A percentile compares a stretch with the other conserved stretches of the same genome.
Conservation (phyloP, 345 rosid genomes). For the Hirschfeldia incana region DNA sequence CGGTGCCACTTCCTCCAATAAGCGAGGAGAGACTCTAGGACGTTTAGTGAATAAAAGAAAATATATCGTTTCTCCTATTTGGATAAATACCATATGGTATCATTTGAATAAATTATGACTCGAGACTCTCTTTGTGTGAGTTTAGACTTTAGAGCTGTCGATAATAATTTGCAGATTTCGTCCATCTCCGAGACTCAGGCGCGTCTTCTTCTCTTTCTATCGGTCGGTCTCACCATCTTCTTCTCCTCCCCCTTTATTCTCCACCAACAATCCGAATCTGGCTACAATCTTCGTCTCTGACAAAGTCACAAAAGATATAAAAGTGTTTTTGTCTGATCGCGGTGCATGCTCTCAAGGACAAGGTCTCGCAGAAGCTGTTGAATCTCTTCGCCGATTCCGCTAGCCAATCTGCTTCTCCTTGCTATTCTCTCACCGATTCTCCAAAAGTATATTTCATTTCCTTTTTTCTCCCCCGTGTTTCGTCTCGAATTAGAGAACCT, state of each 20-base stretch:
- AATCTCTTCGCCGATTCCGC: conserved; percentile 67
- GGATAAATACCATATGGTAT: no score
- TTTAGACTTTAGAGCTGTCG: no score
- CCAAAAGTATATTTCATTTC: conserved; percentile 46
- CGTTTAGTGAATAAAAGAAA: no score
- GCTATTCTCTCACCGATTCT: conserved; percentile 39
- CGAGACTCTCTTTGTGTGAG: no score
- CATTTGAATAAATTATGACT: no score
- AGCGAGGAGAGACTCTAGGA: no score
- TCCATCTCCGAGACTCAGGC: no score
- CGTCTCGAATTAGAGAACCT: background rate
- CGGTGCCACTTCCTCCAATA: no score
- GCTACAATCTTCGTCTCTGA: background rate
- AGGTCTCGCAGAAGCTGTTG: conserved; percentile 68
- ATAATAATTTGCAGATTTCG: no score
- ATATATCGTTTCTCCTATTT: no score
- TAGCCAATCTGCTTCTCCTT: conserved; percentile 28
- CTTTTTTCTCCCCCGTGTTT: background rate
- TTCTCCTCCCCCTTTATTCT: background rate
- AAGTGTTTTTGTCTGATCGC: conserved; percentile 8
- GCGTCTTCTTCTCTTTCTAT: background rate
- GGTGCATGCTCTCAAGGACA: conserved; percentile 71
- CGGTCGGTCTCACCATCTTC: conserved; percentile 7
- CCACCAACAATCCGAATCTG: conserved; percentile 21
- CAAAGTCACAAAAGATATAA: background rate